phyloP scores from a whole-genome alignment of 768 basidiomycete species.

The Mycena venus region DNA sequence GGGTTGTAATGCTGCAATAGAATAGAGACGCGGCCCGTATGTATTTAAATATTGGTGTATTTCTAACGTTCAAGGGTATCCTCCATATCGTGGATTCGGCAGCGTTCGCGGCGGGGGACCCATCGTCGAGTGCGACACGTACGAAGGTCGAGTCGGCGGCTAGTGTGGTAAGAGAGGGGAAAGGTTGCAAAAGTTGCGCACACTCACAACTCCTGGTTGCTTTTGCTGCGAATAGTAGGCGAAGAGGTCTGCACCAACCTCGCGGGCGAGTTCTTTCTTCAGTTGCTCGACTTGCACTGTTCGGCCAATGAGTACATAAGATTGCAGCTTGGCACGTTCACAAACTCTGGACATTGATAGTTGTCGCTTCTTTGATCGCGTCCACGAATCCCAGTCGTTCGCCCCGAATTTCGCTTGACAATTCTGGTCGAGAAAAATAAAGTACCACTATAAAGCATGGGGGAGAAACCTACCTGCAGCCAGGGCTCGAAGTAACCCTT shows the following conservation, averaged over 20 bases:
- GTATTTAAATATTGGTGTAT: conserved; percentile 1
- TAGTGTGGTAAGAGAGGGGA: background rate
- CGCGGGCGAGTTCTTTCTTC: conserved; percentile 82
- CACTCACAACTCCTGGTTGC: conserved; percentile 24
- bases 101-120: background rate
- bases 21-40: conserved; percentile 16
- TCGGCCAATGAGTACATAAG: conserved; percentile 22
- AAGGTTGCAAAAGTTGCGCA: too few relatives aligned
- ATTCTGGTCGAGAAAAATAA: conserved; percentile 58
- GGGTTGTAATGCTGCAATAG: conserved; percentile 44
- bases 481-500: conserved; percentile 73
- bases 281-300: conserved; percentile 90
- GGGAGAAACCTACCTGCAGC: conserved; percentile 63
- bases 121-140: background rate
- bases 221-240: conserved; percentile 80
- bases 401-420: conserved; percentile 87
- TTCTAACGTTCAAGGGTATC: conserved; percentile 6
- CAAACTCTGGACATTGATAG: conserved; percentile 86
- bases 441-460: background rate
- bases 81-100: conserved; percentile 9
- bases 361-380: conserved; percentile 95
- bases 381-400: conserved; percentile 90
- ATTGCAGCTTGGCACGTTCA: background rate
- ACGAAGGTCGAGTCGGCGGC: background rate
- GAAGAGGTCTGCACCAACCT: conserved; percentile 81